Evolutionary conservation across 2,329 filamentous ascomycete genomes (phyloP).

Genomic region (Colletotrichum sp.): DNA sequence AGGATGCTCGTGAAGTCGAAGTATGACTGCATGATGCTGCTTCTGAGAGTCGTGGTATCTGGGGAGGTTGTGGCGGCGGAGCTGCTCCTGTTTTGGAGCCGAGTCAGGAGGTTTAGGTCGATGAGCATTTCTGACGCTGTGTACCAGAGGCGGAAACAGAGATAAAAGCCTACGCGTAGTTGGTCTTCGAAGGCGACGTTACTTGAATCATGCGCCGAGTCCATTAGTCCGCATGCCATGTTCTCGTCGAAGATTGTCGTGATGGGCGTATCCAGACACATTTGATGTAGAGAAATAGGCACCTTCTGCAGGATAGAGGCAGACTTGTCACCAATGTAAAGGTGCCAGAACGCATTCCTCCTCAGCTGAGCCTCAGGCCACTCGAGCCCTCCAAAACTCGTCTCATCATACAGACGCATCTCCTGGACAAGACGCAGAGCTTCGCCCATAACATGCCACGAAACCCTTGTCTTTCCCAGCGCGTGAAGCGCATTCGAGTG

Average conservation of each 20-base stretch:
- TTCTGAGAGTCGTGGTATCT: background rate
- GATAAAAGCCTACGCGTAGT: background rate
- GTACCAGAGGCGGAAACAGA: background rate
- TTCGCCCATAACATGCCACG: slow-evolving; percentile 51
- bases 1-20: slow-evolving; percentile 25
- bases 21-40: slow-evolving; percentile 28
- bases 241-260: slow-evolving; percentile 28
- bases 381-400: slow-evolving; percentile 36
- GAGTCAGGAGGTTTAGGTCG: background rate
- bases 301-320: slow-evolving; percentile 43
- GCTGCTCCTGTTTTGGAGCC: background rate
- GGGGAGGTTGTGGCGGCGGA: background rate
- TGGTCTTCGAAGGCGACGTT: background rate
- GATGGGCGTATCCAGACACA: slow-evolving; percentile 44
- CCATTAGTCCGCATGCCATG: background rate
- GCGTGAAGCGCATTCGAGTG: slow-evolving; percentile 51
- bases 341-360: slow-evolving; percentile 41
- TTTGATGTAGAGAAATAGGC: slow-evolving; percentile 49
- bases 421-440: slow-evolving; percentile 45
- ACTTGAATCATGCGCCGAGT: background rate
- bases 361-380: slow-evolving; percentile 42
- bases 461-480: slow-evolving; percentile 44
- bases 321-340: slow-evolving; percentile 46
- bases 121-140: slow-evolving; percentile 2
- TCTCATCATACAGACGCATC: slow-evolving; percentile 48